phyloP scores from a whole-genome alignment of 352 stramenopile genomes.

The Pythium sp. region DNA sequence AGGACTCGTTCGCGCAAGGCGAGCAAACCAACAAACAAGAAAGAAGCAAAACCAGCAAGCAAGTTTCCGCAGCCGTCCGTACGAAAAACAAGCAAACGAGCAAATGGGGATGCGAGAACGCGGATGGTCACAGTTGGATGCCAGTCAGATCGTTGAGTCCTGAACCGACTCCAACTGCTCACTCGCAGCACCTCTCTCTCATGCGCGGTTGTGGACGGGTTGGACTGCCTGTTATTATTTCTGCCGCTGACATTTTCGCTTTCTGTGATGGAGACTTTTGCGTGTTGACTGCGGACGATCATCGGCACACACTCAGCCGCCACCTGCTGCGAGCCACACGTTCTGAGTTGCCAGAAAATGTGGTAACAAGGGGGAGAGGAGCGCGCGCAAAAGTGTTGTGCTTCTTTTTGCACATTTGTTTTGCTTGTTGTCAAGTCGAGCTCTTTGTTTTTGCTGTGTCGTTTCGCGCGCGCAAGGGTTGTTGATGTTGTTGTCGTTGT shows the following conservation, averaged over 20 bases:
- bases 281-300: not conserved
- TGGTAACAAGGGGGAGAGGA: constrained; percentile 4
- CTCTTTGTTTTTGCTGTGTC: not conserved
- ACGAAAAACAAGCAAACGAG: not conserved
- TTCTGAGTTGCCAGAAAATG: constrained; percentile 8
- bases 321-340: constrained; percentile 4
- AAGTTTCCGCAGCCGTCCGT: not conserved
- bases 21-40: not conserved
- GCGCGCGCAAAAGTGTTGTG: not conserved
- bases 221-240: constrained; percentile 3
- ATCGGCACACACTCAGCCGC: constrained; percentile 11
- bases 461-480: not conserved
- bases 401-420: not conserved
- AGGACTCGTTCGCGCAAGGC: not conserved
- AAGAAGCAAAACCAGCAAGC: not conserved
- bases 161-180: constrained; percentile 5
- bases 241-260: not conserved
- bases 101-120: not conserved
- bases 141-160: not conserved
- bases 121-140: not conserved
- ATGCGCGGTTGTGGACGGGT: not conserved
- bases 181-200: not conserved
- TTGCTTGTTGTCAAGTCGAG: not conserved
- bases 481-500: too few species aligned
- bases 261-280: not conserved